Evolutionary conservation across 2,329 filamentous ascomycete species (phyloP).

Genomic region (Aspergillus transmontanensis): DNA sequence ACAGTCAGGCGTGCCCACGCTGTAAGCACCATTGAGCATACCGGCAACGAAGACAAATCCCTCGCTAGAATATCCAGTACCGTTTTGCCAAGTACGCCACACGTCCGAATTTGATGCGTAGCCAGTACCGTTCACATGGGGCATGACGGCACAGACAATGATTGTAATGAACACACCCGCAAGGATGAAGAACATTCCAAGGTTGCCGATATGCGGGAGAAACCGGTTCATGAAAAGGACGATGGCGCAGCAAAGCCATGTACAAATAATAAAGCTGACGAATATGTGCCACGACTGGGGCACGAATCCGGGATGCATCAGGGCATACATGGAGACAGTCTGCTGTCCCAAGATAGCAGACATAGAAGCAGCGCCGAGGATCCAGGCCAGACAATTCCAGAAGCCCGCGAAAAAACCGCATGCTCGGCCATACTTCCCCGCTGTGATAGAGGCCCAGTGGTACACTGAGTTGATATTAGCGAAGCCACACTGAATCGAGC

Average conservation of each 20-base stretch:
- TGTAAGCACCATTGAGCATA: conserved; percentile 70
- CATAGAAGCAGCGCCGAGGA: conserved; percentile 64
- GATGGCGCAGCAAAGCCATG: conserved; percentile 56
- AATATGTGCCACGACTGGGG: conserved; percentile 62
- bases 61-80: conserved; percentile 47
- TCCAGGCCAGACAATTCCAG: conserved; percentile 56
- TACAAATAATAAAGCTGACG: conserved; percentile 58
- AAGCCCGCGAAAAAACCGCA: conserved; percentile 52
- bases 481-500: neutral
- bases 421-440: conserved; percentile 57
- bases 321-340: conserved; percentile 61
- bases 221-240: conserved; percentile 60
- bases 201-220: conserved; percentile 56
- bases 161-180: conserved; percentile 57
- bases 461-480: conserved; percentile 49
- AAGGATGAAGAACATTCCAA: conserved; percentile 60
- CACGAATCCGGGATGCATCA: conserved; percentile 59
- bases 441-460: conserved; percentile 63
- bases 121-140: conserved; percentile 40
- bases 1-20: conserved; percentile 67
- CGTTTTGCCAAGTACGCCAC: conserved; percentile 58
- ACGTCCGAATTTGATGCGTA: conserved; percentile 57
- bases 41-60: conserved; percentile 67
- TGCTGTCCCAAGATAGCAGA: conserved; percentile 62
- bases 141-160: conserved; percentile 58